phyloP scores from a whole-genome alignment of 371 early-diverging fungal species.

The Apophysomyces trapeziformis region DNA sequence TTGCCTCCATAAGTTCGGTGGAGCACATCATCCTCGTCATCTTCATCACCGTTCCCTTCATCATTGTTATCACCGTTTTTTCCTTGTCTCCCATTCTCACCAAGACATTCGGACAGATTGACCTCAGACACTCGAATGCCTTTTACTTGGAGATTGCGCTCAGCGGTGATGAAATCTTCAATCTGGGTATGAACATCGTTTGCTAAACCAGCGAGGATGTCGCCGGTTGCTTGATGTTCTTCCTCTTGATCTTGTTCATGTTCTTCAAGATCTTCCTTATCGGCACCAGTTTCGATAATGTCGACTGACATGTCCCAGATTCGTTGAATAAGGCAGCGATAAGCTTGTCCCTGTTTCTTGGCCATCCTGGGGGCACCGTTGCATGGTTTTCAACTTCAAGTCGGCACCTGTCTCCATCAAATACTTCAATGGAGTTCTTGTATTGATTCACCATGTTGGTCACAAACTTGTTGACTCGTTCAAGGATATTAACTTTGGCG shows the following conservation, averaged over 20 bases:
- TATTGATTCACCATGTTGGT: neutral
- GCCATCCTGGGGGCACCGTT: too few species aligned
- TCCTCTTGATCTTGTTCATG: too few species aligned
- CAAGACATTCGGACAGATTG: conserved; percentile 2
- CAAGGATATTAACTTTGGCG: neutral
- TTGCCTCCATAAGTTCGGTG: neutral
- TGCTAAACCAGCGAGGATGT: too few species aligned
- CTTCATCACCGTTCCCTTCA: neutral
- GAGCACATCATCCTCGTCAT: neutral
- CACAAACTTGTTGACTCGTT: neutral
- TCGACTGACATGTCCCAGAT: neutral
- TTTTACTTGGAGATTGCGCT: too few species aligned
- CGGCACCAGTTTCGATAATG: neutral
- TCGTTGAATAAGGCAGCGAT: neutral
- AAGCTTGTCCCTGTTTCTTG: neutral
- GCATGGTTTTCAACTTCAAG: too few species aligned
- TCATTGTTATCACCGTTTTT: neutral
- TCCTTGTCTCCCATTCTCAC: neutral
- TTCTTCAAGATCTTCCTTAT: neutral
- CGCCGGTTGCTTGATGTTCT: too few species aligned
- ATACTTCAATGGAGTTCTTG: neutral
- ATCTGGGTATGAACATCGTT: too few species aligned
- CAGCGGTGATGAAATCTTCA: too few species aligned
- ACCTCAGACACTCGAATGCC: neutral
- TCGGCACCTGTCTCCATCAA: too few species aligned